A percentile compares a stretch with the other conserved stretches of the same genome.
Evolutionary conservation across 345 rosid species (phyloP).

Genomic region (Murraya paniculata): DNA sequence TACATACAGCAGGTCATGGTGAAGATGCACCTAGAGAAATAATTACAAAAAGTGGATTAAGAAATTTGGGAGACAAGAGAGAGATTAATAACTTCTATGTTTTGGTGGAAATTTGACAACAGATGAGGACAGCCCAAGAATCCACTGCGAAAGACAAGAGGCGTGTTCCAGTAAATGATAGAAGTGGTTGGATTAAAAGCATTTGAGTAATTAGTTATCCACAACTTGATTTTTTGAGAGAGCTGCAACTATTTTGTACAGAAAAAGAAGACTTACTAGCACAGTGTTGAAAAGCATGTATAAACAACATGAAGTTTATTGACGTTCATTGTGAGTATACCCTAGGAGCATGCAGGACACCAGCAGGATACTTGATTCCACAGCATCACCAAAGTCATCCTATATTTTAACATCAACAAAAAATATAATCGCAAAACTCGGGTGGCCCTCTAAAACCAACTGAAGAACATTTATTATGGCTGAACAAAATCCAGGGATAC

Average conservation of each 20-base stretch:
- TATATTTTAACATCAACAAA: neutral
- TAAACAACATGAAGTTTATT: neutral
- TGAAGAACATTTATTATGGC: neutral
- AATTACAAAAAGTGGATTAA: neutral
- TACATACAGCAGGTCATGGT: neutral
- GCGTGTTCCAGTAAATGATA: neutral
- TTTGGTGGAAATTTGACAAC: neutral
- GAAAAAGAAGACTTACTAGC: neutral
- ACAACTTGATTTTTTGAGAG: neutral
- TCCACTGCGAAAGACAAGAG: constrained; percentile 18
- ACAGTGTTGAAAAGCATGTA: neutral
- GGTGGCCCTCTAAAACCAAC: neutral
- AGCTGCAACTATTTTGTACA: neutral
- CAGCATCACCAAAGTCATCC: neutral
- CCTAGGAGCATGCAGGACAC: neutral
- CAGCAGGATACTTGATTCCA: neutral
- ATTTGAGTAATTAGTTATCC: neutral
- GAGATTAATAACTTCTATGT: neutral
- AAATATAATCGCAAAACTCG: neutral
- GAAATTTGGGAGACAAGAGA: neutral
- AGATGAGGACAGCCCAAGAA: constrained; percentile 3
- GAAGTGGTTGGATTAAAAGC: neutral
- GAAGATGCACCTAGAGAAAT: neutral
- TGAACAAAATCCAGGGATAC: neutral
- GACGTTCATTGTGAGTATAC: neutral